phyloP scores from a whole-genome alignment of 306 rosid genomes.

The Cicer chorassanicum region DNA sequence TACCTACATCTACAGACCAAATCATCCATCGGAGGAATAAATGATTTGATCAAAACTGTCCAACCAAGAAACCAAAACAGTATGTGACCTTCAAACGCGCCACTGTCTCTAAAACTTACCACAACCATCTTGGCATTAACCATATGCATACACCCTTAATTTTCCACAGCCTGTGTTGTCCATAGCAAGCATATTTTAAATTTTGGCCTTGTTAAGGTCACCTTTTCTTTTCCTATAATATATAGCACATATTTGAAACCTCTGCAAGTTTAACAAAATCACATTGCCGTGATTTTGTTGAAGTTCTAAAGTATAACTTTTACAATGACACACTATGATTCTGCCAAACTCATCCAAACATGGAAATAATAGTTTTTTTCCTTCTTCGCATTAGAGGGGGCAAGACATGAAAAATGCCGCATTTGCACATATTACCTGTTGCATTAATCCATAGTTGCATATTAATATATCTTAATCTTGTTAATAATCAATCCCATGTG shows the following conservation, averaged over 20 bases:
- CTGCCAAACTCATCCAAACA: no score
- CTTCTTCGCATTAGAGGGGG: background rate
- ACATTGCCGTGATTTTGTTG: no score
- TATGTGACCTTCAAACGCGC: constrained; percentile 27
- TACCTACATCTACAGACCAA: constrained; percentile 39
- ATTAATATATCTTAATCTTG: background rate
- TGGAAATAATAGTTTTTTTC: background rate
- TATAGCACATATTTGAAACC: background rate
- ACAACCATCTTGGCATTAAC: constrained; percentile 3
- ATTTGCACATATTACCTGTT: constrained; percentile 1
- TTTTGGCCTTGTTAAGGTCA: constrained; percentile 9
- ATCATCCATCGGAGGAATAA: constrained; percentile 12
- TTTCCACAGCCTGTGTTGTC: constrained; percentile 2
- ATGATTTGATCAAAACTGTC: constrained; percentile 34
- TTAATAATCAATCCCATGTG: background rate
- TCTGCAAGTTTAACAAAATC: no score
- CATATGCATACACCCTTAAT: constrained; percentile 9
- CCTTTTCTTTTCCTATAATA: background rate
- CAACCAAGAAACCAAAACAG: constrained; percentile 14
- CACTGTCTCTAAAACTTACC: constrained; percentile 33
- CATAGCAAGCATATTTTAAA: constrained; percentile 13
- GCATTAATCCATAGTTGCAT: constrained; percentile 14
- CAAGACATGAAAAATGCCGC: background rate
- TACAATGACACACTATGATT: no score
- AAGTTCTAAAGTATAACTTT: no score